Evolutionary conservation across 2,329 filamentous ascomycete genomes (phyloP).

Genomic region (Cercospora canescens): DNA sequence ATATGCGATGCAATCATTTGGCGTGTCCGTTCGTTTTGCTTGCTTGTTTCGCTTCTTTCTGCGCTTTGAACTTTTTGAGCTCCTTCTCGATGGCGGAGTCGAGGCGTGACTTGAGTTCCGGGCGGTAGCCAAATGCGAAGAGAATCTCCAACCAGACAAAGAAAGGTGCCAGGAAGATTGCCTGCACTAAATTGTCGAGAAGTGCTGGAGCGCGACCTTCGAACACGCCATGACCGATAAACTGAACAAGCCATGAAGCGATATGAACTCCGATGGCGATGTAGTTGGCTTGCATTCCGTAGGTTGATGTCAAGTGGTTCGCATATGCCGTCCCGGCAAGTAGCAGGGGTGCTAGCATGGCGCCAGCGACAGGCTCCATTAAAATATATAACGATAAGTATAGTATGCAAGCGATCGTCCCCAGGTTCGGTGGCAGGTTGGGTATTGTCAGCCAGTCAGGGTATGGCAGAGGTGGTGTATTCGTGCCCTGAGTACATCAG

Average conservation of each 20-base stretch:
- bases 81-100: constrained; percentile 74
- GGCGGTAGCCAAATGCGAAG: constrained; percentile 87
- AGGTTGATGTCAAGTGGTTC: constrained; percentile 70
- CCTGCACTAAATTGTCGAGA: constrained; percentile 88
- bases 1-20: constrained; percentile 15
- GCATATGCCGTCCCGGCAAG: constrained; percentile 71
- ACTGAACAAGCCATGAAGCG: constrained; percentile 82
- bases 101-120: constrained; percentile 79
- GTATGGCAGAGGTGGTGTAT: constrained; percentile 55
- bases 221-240: constrained; percentile 85
- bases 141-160: constrained; percentile 97
- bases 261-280: constrained; percentile 70
- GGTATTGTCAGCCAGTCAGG: constrained; percentile 56
- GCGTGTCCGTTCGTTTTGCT: constrained; percentile 28
- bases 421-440: constrained; percentile 60
- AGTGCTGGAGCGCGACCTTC: constrained; percentile 86
- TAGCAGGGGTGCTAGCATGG: constrained; percentile 72
- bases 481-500: constrained; percentile 51
- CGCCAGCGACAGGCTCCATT: constrained; percentile 90
- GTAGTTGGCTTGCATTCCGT: constrained; percentile 61
- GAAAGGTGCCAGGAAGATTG: constrained; percentile 87
- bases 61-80: constrained; percentile 69
- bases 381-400: constrained; percentile 84
- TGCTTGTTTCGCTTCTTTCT: constrained; percentile 49
- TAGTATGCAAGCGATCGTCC: constrained; percentile 57